Conservation (phyloP, 1,139 yeast genomes). For the Protomyces gravidus region DNA sequence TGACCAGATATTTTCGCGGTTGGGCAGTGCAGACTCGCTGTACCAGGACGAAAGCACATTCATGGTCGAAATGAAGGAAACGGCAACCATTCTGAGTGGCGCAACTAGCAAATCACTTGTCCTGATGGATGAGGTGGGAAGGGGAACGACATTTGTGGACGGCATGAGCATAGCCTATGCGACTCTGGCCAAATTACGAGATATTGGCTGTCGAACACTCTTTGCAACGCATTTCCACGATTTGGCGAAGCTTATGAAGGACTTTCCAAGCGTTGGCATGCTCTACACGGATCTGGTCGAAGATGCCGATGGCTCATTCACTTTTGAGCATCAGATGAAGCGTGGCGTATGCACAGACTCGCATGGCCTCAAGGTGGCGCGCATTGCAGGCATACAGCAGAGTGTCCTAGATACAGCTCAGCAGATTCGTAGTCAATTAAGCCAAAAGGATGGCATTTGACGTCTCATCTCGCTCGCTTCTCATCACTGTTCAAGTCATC, state of each 20-base stretch:
- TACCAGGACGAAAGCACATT: constrained; percentile 85
- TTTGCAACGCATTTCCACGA: constrained; percentile 84
- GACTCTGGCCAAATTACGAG: constrained; percentile 56
- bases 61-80: constrained; percentile 98
- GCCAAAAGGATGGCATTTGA: too few relatives aligned
- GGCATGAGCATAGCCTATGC: constrained; percentile 91
- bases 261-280: constrained; percentile 29
- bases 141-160: constrained; percentile 88
- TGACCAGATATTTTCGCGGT: constrained; percentile 77
- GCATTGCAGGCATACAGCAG: constrained; percentile 32
- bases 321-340: constrained; percentile 15
- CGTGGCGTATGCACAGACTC: constrained; percentile 31
- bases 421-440: neutral
- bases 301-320: neutral
- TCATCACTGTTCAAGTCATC: neutral
- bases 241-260: constrained; percentile 40
- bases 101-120: constrained; percentile 79
- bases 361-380: constrained; percentile 34
- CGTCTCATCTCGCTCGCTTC: neutral
- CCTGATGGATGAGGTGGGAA: constrained; percentile 89
- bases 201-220: constrained; percentile 63
- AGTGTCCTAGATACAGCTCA: constrained; percentile 15
- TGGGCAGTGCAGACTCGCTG: constrained; percentile 56
- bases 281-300: constrained; percentile 12
- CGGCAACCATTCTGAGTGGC: constrained; percentile 67